Base-by-base conservation (phyloP, 108 stramenopile species). In the Aurantiochytrium sp. region DNA sequence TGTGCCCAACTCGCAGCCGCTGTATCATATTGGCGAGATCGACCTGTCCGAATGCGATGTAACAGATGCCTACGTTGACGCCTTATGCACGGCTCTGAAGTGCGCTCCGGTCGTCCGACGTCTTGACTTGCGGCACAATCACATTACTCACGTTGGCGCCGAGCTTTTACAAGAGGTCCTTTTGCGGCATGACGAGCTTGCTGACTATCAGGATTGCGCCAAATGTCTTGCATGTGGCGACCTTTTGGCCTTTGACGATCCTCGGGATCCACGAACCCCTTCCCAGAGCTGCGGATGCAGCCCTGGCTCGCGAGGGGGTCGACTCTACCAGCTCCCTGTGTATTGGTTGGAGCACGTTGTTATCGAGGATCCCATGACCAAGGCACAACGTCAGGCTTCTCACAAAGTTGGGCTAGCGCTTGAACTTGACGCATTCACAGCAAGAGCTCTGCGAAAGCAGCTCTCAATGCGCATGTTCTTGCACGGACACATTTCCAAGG, bases 271-370 rank as follows among this genome's bases (percentile, higher is more conserved):
- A 12, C 76, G 76, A 2, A 83, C 76, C n/a, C 45, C 45, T 6
- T 47, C 49, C 8, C 43, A 6, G 3, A 53, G 49, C n/a, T 83
- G 76, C 28, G 25, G 49, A 12, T 83, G 76, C 51, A 83, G 51
- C 45, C 76, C 76, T 12, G 76, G 49, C 10, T 83, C 76, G 45
- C 45, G 76, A 53, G 76, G 76, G 8, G 76, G 76, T 18, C 45
- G 76, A 16, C 45, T 53, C 12, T 83, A 83, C 4, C 51, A 53
- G 45, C 76, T 83, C 12, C 76, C 76, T 12, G 76, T 83, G 76
- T 83, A 83, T 35, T 83, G 45, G 49, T 23, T 83, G 10, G 76
- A 83, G 76, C 76, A 83, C 28, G 76, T 83, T 14, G 76, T 83
- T 12, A 35, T 83, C 28, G 76, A 83, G 51, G 76, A 83, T 45